Percentiles rank a stretch among this genome's conserved stretches.
Evolutionary conservation across 768 basidiomycete genomes (phyloP).

Genomic region (Podaxis pistillaris): DNA sequence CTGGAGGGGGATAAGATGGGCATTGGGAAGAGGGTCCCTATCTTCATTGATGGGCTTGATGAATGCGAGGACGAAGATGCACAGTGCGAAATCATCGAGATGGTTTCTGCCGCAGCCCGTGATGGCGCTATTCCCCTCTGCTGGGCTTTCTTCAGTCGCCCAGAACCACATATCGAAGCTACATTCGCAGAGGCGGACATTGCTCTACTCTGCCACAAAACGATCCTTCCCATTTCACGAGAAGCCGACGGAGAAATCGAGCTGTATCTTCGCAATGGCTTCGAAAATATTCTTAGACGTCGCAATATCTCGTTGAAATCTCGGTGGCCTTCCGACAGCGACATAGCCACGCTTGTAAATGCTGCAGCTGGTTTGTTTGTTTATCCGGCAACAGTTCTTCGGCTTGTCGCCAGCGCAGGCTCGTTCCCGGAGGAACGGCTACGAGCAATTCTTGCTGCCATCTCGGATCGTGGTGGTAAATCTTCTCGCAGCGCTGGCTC

Average conservation of each 20-base stretch:
- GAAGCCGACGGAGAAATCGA: not conserved
- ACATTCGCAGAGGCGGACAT: not conserved
- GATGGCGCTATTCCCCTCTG: not conserved
- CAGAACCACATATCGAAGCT: not conserved
- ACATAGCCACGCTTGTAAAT: conserved; percentile 16
- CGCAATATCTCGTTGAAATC: not conserved
- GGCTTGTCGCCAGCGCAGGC: conserved; percentile 19
- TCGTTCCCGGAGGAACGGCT: not conserved
- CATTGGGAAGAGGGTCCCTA: not conserved
- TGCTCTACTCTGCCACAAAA: not conserved
- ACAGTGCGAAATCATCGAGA: not conserved
- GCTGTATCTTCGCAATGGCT: not conserved
- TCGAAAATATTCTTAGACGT: conserved; percentile 1
- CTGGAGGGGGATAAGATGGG: not conserved
- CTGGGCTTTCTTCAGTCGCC: conserved; percentile 8
- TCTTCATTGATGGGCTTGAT: conserved; percentile 1
- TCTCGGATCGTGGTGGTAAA: not conserved
- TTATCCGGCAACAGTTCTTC: conserved; percentile 25
- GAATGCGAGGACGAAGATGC: not conserved
- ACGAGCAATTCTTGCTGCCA: not conserved
- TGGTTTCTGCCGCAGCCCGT: not conserved
- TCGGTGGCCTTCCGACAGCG: conserved; percentile 14
- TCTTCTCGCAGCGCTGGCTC: not conserved
- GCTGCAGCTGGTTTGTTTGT: conserved; percentile 25
- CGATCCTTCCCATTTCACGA: not conserved